phyloP scores from a whole-genome alignment of 2,329 filamentous ascomycete species.

The Xylariaceae sp. region DNA sequence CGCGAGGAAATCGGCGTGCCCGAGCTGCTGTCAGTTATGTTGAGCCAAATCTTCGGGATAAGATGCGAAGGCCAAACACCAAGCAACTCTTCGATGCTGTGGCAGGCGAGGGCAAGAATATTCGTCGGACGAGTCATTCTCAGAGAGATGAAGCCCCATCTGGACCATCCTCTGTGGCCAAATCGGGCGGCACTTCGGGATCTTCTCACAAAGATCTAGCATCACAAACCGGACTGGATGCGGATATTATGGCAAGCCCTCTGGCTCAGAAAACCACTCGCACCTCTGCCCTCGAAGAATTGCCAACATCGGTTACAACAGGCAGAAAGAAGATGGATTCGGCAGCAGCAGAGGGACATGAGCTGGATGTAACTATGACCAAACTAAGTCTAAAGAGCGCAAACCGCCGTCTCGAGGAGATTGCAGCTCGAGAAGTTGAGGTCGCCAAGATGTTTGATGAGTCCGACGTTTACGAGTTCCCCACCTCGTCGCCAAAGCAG shows the following conservation, averaged over 20 bases:
- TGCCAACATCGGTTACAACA: conserved; percentile 44
- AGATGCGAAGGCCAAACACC: conserved; percentile 77
- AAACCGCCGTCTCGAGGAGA: conserved; percentile 38
- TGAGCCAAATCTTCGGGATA: conserved; percentile 79
- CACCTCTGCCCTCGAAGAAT: conserved; percentile 31
- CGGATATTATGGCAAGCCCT: conserved; percentile 47
- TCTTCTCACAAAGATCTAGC: conserved; percentile 42
- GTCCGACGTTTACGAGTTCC: conserved; percentile 62
- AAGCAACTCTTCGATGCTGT: conserved; percentile 80
- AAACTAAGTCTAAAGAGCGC: conserved; percentile 27
- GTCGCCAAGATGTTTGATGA: conserved; percentile 37
- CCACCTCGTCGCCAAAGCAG: conserved; percentile 51
- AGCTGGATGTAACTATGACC: conserved; percentile 17
- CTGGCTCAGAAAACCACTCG: conserved; percentile 48
- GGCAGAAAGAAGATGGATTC: conserved; percentile 51
- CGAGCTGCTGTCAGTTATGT: conserved; percentile 77
- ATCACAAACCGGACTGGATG: conserved; percentile 3
- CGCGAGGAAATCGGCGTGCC: conserved; percentile 70
- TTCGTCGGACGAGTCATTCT: conserved; percentile 49
- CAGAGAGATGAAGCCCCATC: conserved; percentile 37
- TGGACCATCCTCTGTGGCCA: conserved; percentile 38
- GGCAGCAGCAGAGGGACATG: conserved; percentile 24
- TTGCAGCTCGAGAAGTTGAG: conserved; percentile 39
- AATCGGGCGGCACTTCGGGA: conserved; percentile 45
- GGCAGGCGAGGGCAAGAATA: conserved; percentile 63